Conservation (phyloP, 2,329 filamentous ascomycete genomes). For the Aspergillus ochraceus region DNA sequence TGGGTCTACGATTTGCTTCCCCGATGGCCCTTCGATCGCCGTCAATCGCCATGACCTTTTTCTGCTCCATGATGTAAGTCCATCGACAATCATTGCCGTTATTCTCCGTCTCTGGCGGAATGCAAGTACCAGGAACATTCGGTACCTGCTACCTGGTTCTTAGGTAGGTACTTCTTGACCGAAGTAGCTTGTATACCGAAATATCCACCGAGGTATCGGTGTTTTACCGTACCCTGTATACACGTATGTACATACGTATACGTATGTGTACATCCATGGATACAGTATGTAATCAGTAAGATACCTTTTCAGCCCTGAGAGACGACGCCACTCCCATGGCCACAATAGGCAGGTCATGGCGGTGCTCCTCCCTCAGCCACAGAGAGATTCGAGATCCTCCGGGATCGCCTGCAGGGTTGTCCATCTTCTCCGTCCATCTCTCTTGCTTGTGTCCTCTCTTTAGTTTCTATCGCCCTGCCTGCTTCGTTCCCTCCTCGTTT, state of each 20-base stretch:
- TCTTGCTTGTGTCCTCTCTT: background rate
- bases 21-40: background rate
- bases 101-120: background rate
- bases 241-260: background rate
- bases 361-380: slow-evolving; percentile 7
- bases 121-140: background rate
- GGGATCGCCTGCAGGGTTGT: background rate
- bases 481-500: background rate
- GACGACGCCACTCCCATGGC: background rate
- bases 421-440: background rate
- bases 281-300: background rate
- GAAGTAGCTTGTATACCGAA: background rate
- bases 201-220: background rate
- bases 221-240: background rate
- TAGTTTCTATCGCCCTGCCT: background rate
- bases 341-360: slow-evolving; percentile 1
- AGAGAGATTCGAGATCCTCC: background rate
- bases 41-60: background rate
- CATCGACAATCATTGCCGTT: slow-evolving; percentile 2
- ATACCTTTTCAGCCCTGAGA: background rate
- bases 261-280: too few species aligned
- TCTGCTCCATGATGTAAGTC: slow-evolving; percentile 2
- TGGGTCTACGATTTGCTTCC: slow-evolving; percentile 1
- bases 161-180: background rate
- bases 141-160: background rate